Base-by-base conservation (phyloP, 1,284 basidiomycete species). In the Cerioporus squamosus region DNA sequence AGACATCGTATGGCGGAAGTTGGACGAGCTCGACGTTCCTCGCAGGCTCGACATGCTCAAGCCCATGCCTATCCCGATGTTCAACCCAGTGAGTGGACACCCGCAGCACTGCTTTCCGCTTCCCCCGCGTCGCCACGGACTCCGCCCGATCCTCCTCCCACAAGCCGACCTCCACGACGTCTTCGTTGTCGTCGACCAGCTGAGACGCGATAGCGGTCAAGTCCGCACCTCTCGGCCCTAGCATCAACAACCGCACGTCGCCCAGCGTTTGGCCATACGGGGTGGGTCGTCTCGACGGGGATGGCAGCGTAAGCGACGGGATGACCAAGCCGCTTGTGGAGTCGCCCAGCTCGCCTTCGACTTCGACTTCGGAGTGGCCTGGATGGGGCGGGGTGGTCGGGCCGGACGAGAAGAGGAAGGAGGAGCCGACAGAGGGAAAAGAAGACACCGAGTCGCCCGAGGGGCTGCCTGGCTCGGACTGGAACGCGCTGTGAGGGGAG, bases 401-500 rank as follows among this genome's bases (percentile, higher is more conserved):
- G 0, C 80, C 84, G 9, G 87, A 88, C 46, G 86, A 88, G 75
- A 89, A 88, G 75, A 90, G 87, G 77, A 88, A 88, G 0, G 86
- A 88, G 1, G 87, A 90, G n/a, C 84, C 82, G 9, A 88, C 82
- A 1, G 87, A 90, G 0, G 88, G 88, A 14, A 89, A 76, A 6
- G 88, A 90, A 1, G 88, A 89, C 45, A 87, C 76, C 2, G 87
- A 89, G 55, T 77, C 81, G n/a, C 71, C 68, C 3, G 78, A 77
- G 24, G 80, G 85, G 60, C 85, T 87, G 67, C 81, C 78, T 31
- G 83, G 80, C 15, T 82, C 78, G 10, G 84, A 84, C 26, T 80
- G 79, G 40, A 77, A 60, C n/a, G 69, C 69, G 66, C 86, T 88
- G 68, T 81, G 78, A 39, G 83, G 81, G 0, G 82, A 81, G 4